A percentile compares a stretch with the other conserved stretches of the same genome.
Evolutionary conservation across 306 rosid species (phyloP).

Genomic region (Trichosanthes truncata): DNA sequence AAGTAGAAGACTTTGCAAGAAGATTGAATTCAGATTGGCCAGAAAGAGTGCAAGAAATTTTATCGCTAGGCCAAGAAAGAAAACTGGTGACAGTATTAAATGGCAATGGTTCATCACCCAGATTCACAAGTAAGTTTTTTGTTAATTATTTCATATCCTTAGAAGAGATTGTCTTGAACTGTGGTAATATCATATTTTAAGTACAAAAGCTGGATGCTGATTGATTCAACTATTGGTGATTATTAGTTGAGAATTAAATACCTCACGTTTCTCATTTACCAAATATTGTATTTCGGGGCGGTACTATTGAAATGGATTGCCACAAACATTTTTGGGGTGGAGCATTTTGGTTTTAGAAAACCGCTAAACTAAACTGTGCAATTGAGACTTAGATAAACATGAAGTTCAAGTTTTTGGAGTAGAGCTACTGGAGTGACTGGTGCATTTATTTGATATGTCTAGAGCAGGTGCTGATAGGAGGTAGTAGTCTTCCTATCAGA

Average conservation of each 20-base stretch:
- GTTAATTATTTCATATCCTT: constrained; percentile 2
- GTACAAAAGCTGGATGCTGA: not conserved
- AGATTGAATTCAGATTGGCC: constrained; percentile 88
- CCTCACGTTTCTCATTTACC: not conserved
- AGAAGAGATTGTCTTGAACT: not conserved
- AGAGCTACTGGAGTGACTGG: not conserved
- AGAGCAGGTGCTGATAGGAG: constrained; percentile 65
- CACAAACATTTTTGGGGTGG: not conserved
- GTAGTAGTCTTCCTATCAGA: constrained; percentile 19
- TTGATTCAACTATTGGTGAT: not conserved
- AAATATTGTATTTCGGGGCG: not conserved
- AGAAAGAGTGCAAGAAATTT: constrained; percentile 82
- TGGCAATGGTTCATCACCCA: constrained; percentile 40
- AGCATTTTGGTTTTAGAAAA: not conserved
- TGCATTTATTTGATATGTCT: not conserved
- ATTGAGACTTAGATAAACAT: not conserved
- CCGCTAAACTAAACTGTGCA: not conserved
- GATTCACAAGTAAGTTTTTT: constrained; percentile 43
- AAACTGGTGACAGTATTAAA: constrained; percentile 51
- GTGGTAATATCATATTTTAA: not conserved
- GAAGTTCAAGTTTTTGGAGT: not conserved
- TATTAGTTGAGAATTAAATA: not conserved
- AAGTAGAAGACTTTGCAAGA: constrained; percentile 89
- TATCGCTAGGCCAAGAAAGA: constrained; percentile 68
- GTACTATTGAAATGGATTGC: not conserved